Conservation (phyloP, 2,329 filamentous ascomycete genomes). For the Penicillium hesseltinei region DNA sequence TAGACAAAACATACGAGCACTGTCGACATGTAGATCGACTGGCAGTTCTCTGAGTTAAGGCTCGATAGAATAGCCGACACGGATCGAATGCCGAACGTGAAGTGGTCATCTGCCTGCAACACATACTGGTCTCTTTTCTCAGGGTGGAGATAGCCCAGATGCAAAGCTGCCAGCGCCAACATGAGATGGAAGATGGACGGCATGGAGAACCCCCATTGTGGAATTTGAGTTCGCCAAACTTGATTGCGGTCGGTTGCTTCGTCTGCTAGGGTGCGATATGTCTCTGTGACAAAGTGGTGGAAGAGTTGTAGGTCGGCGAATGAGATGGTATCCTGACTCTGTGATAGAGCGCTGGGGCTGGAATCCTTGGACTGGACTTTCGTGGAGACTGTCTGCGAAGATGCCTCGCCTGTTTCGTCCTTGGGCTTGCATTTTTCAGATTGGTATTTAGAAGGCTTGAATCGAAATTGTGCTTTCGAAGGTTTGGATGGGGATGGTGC, state of each 20-base stretch:
- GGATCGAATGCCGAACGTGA: slow-evolving; percentile 35
- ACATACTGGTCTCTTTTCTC: slow-evolving; percentile 21
- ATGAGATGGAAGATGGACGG: slow-evolving; percentile 36
- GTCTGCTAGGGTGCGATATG: slow-evolving; percentile 27
- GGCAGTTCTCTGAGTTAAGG: slow-evolving; percentile 30
- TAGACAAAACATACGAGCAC: slow-evolving; percentile 35
- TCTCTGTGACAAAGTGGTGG: slow-evolving; percentile 31
- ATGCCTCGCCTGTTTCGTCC: slow-evolving; percentile 8
- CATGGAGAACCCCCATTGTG: slow-evolving; percentile 30
- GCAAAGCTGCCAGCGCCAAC: slow-evolving; percentile 32
- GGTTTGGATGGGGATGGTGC: not conserved
- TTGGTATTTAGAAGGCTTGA: slow-evolving; percentile 23
- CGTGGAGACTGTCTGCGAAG: slow-evolving; percentile 6
- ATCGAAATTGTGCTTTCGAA: slow-evolving; percentile 14
- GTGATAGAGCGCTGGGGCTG: not conserved
- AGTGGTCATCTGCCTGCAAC: slow-evolving; percentile 32
- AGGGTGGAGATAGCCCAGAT: slow-evolving; percentile 26
- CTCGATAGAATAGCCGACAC: slow-evolving; percentile 30
- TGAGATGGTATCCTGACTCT: slow-evolving; percentile 21
- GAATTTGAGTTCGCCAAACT: slow-evolving; percentile 33
- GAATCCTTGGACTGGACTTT: not conserved
- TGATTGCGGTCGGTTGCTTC: slow-evolving; percentile 20
- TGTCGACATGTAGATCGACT: slow-evolving; percentile 33
- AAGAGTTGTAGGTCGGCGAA: slow-evolving; percentile 33
- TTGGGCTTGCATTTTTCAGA: not conserved